These are phyloP conservation scores for Boletus nobilissimus DNA, from an alignment of 1,284 basidiomycete species.

Conservation along the genomic window DNA sequence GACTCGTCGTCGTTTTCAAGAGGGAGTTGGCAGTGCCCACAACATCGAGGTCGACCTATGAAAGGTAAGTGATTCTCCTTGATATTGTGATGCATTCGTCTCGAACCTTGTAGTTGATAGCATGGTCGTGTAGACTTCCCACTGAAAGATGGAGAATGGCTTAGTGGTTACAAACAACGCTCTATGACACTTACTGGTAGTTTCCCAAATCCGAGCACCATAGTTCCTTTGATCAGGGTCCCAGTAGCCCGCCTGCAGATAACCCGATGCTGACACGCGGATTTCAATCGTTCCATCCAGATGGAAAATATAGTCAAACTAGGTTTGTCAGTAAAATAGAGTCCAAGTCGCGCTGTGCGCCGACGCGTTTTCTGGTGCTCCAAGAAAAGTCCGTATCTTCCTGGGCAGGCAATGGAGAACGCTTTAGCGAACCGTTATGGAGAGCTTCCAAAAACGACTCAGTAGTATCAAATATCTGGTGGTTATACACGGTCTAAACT, in stretches of 20 bases:
- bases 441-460: conserved; percentile 64
- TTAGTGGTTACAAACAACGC: not conserved
- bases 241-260: conserved; percentile 72
- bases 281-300: conserved; percentile 75
- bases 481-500: conserved; percentile 64
- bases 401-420: conserved; percentile 48
- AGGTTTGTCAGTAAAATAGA: conserved; percentile 29
- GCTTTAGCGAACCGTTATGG: conserved; percentile 61
- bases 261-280: conserved; percentile 71
- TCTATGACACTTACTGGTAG: conserved; percentile 54
- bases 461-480: conserved; percentile 60
- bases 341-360: conserved; percentile 62
- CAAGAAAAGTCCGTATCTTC: conserved; percentile 51
- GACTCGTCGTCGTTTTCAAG: conserved; percentile 58
- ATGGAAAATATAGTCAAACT: conserved; percentile 75
- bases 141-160: conserved; percentile 47
- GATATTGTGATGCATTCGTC: not conserved
- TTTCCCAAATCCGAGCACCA: conserved; percentile 65
- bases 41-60: conserved; percentile 65
- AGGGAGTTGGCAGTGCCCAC: conserved; percentile 68
- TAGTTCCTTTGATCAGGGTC: conserved; percentile 60
- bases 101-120: conserved; percentile 68
- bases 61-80: conserved; percentile 22
- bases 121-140: conserved; percentile 77
- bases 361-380: conserved; percentile 58